These are phyloP conservation scores for Epichloe scottii DNA, from an alignment of 2,329 filamentous ascomycete genomes.

Conservation along the genomic window DNA sequence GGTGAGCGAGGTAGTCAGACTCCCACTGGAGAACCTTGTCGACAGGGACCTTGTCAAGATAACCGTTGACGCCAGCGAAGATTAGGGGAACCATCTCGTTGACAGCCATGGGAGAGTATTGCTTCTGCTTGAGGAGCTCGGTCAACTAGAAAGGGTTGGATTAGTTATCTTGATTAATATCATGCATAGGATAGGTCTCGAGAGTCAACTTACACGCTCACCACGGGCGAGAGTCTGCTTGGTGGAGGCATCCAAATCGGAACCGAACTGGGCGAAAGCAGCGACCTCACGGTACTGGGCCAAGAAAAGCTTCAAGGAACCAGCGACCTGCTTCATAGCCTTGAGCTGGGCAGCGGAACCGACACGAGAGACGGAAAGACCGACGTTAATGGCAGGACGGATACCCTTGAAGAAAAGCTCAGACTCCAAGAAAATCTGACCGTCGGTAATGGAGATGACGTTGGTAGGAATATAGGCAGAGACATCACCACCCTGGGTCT, in stretches of 20 bases:
- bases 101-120: slow-evolving; percentile 96
- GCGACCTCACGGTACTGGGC: slow-evolving; percentile 99
- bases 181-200: neutral
- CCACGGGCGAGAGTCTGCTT: slow-evolving; percentile 97
- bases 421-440: slow-evolving; percentile 98
- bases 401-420: slow-evolving; percentile 99
- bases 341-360: slow-evolving; percentile 98
- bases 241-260: slow-evolving; percentile 95
- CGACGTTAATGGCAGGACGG: slow-evolving; percentile 99
- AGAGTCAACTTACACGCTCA: slow-evolving; percentile 67
- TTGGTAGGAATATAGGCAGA: slow-evolving; percentile 99
- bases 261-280: slow-evolving; percentile 99
- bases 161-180: neutral
- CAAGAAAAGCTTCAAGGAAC: slow-evolving; percentile 99
- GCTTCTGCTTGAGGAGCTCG: slow-evolving; percentile 99
- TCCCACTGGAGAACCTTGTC: slow-evolving; percentile 89
- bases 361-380: slow-evolving; percentile 99
- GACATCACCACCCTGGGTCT: slow-evolving; percentile 99
- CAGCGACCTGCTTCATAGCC: slow-evolving; percentile 99
- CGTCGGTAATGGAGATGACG: slow-evolving; percentile 99
- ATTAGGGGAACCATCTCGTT: slow-evolving; percentile 99
- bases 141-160: slow-evolving; percentile 45
- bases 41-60: slow-evolving; percentile 80
- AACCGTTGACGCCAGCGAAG: slow-evolving; percentile 97
- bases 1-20: slow-evolving; percentile 81